Evolutionary conservation across 352 stramenopile genomes (phyloP).

Genomic region (Phytophthora cryptogea): DNA sequence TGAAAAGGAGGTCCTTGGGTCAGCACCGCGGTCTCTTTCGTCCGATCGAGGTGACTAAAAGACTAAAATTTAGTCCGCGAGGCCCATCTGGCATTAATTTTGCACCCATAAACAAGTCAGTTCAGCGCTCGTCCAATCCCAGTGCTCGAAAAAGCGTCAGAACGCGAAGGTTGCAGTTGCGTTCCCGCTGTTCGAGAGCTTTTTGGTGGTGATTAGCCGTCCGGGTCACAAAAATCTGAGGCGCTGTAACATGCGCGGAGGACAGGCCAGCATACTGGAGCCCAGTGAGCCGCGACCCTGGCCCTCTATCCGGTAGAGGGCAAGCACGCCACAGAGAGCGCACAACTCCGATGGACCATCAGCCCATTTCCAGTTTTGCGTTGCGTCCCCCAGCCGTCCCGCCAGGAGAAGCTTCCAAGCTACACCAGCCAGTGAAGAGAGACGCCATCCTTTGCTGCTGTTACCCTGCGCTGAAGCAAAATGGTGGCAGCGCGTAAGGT

Average conservation of each 20-base stretch:
- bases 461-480: conserved; percentile 10
- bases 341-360: conserved; percentile 1
- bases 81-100: conserved; percentile 20
- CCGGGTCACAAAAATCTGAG: conserved; percentile 14
- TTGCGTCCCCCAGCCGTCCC: conserved; percentile 3
- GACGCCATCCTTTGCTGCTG: conserved; percentile 15
- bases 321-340: conserved; percentile 26
- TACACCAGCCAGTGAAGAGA: conserved; percentile 25
- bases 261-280: conserved; percentile 28
- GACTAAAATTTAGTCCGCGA: conserved; percentile 14
- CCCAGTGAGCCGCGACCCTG: conserved; percentile 4
- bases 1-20: neutral
- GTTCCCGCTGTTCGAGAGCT: conserved; percentile 25
- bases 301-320: conserved; percentile 11
- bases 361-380: conserved; percentile 33
- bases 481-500: conserved; percentile 54
- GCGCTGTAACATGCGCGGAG: conserved; percentile 6
- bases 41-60: conserved; percentile 13
- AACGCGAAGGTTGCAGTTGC: conserved; percentile 6
- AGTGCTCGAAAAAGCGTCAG: conserved; percentile 3
- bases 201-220: conserved; percentile 19
- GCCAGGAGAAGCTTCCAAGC: conserved; percentile 14
- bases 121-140: neutral
- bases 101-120: conserved; percentile 10
- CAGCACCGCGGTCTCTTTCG: conserved; percentile 5